These are phyloP conservation scores for Novymonas esmeraldas DNA, from an alignment of 208 protist species.

Conservation along the genomic window DNA sequence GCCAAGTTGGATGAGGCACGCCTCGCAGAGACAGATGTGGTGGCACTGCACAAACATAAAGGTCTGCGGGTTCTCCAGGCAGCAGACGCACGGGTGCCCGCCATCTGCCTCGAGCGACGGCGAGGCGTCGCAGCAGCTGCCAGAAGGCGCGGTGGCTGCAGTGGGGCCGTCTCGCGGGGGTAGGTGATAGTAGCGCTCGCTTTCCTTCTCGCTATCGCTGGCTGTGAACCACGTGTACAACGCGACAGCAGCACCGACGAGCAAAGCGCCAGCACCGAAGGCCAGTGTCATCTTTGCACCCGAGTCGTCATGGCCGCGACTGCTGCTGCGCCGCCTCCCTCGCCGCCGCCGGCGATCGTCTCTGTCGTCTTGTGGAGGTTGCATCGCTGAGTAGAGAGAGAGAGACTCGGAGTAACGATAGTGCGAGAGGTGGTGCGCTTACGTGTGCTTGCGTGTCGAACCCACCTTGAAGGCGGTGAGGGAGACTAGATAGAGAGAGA, in stretches of 20 bases:
- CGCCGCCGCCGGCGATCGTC: not conserved
- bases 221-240: not conserved
- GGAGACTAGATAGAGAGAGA: too few relatives aligned
- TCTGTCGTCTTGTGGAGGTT: not conserved
- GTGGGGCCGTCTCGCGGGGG: not conserved
- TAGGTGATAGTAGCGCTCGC: constrained; percentile 5
- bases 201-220: not conserved
- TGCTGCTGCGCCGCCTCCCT: not conserved
- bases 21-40: constrained; percentile 36
- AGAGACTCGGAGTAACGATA: too few relatives aligned
- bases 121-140: not conserved
- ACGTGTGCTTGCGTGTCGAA: too few relatives aligned
- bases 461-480: too few relatives aligned
- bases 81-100: constrained; percentile 16
- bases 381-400: not conserved
- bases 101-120: not conserved
- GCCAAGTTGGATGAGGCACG: constrained; percentile 20
- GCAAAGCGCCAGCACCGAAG: not conserved
- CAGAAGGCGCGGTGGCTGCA: not conserved
- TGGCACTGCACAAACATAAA: constrained; percentile 32
- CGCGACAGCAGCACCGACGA: not conserved
- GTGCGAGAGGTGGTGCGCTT: too few relatives aligned
- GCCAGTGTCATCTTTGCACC: not conserved
- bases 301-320: not conserved
- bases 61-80: constrained; percentile 5